Conservation (phyloP, 768 basidiomycete genomes). For the Rhizopogon sp. region DNA sequence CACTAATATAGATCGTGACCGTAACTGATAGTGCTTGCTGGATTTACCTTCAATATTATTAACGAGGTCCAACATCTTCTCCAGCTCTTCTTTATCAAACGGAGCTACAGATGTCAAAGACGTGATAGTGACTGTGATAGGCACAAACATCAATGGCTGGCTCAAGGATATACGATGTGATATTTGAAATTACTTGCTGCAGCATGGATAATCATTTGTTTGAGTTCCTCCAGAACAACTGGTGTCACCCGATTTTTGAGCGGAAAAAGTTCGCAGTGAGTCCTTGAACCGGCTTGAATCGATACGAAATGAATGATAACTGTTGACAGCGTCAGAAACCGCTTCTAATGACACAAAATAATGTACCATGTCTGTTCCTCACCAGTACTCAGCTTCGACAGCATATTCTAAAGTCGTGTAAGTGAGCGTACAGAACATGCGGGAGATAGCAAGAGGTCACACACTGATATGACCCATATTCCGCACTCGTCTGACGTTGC, state of each 20-base stretch:
- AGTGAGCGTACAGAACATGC: background rate
- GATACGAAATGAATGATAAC: background rate
- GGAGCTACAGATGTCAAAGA: conserved; percentile 34
- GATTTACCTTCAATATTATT: conserved; percentile 28
- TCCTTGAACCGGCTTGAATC: background rate
- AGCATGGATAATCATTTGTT: background rate
- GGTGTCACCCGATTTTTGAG: background rate
- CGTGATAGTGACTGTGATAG: conserved; percentile 30
- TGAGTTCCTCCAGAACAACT: background rate
- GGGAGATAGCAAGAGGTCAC: conserved; percentile 5
- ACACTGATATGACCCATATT: conserved; percentile 36
- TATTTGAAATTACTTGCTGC: conserved; percentile 18
- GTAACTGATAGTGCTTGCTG: background rate
- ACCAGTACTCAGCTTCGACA: conserved; percentile 20
- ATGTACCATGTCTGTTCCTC: background rate
- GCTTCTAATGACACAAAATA: background rate
- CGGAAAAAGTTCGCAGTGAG: background rate
- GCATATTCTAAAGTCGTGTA: conserved; percentile 9
- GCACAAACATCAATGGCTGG: background rate
- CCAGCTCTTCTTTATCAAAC: conserved; percentile 29
- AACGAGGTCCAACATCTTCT: conserved; percentile 29
- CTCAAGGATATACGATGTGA: conserved; percentile 1
- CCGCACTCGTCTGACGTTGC: conserved; percentile 32
- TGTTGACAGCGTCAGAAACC: background rate
- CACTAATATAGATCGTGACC: background rate